Base-by-base conservation (phyloP, 2,329 filamentous ascomycete genomes). In the Pyrenochaeta sp. region DNA sequence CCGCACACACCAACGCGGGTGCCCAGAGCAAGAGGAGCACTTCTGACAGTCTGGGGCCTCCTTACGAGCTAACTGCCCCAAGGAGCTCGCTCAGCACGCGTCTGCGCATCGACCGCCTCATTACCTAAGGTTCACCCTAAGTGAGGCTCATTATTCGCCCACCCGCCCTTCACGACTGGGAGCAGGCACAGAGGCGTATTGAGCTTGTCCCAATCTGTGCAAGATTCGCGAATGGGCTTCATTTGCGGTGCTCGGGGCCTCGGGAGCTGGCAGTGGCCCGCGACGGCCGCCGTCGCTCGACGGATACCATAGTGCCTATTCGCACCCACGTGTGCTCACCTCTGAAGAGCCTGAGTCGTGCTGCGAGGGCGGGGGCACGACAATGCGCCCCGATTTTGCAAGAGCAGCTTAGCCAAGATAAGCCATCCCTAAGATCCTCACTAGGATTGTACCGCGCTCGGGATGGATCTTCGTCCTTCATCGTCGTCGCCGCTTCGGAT, bases 371-470 rank as follows among this genome's bases (percentile, higher is more conserved):
- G 51, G 59, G 22, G 62, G 56, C 57, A 62, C 56, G 65, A 65
- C 47, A 61, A 63, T 37, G 47, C 44, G 54, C 56, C 52, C 42
- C 45, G 42, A 56, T 32, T 54, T 55, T 40, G 56, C 54, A 56
- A 43, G 34, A 44, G 52, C 53, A 56, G 52, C 32, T 54, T 54
- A 62, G 62, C 64, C 61, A 64, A 59, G 62, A 50, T 54, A 57
- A 61, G 57, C 65, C 59, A 55, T 53, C 56, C 54, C 54, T 54
- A 55, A 58, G 62, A 71, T 69, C 68, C 62, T 64, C 68, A 57
- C 67, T 51, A 57, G 68, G 68, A 64, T 69, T 49, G 45, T 64
- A 55, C 58, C 59, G 48, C 55, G 61, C 53, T 55, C 61, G 56
- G 58, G 52, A 50, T 55, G 56, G 56, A 61, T 59, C 58, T 56